Evolutionary conservation across 1,284 basidiomycete species (phyloP).

Genomic region (Neotropicomus parvogracilis): DNA sequence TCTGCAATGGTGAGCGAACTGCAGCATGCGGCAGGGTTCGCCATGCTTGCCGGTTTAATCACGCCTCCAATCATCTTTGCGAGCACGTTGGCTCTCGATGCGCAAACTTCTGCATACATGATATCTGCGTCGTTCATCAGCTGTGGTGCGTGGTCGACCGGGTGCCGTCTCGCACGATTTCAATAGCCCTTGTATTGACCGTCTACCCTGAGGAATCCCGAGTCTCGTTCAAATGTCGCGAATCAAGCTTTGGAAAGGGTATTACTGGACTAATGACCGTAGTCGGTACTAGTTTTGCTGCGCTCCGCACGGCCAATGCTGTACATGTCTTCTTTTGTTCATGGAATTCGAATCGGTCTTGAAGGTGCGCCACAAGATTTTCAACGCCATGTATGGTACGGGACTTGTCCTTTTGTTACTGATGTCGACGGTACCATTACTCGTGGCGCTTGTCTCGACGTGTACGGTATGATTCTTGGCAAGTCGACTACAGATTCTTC

Average conservation of each 20-base stretch:
- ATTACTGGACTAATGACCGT: conserved; percentile 79
- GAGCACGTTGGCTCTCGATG: conserved; percentile 54
- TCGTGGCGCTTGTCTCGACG: conserved; percentile 70
- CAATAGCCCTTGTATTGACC: not conserved
- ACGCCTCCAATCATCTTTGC: conserved; percentile 82
- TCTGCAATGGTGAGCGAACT: conserved; percentile 68
- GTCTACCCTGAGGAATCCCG: conserved; percentile 51
- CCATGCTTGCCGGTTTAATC: conserved; percentile 77
- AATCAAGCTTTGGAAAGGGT: conserved; percentile 54
- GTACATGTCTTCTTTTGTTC: conserved; percentile 36
- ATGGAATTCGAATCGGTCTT: conserved; percentile 44
- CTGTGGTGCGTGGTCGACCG: conserved; percentile 48
- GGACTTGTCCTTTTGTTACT: conserved; percentile 66
- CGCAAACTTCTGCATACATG: conserved; percentile 67
- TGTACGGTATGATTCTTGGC: conserved; percentile 76
- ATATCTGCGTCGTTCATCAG: conserved; percentile 78
- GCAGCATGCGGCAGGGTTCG: conserved; percentile 76
- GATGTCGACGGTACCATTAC: conserved; percentile 58
- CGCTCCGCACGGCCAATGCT: conserved; percentile 69
- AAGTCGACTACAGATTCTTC: conserved; percentile 7
- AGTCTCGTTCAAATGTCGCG: conserved; percentile 76
- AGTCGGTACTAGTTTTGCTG: conserved; percentile 84
- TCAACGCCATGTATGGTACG: conserved; percentile 75
- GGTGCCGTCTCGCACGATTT: not conserved
- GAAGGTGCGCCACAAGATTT: conserved; percentile 46